Percentiles rank a stretch among this genome's conserved stretches.
Conservation (phyloP, 2,329 filamentous ascomycete genomes). For the Ceratocystis harringtonii region DNA sequence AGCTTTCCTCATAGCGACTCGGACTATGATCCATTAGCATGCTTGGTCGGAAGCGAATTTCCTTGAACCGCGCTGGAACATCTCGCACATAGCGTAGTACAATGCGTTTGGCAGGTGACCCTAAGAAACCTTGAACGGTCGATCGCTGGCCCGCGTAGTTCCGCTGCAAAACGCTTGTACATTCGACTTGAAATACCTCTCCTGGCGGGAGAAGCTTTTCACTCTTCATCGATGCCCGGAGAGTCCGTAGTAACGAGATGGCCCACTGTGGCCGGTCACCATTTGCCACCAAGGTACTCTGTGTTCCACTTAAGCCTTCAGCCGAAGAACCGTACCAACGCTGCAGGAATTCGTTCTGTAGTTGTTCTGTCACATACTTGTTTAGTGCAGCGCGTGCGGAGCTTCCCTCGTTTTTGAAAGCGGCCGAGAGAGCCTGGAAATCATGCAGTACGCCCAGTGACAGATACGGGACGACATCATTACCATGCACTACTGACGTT, state of each 20-base stretch:
- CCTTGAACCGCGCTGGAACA: slow-evolving; percentile 54
- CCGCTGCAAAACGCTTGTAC: slow-evolving; percentile 48
- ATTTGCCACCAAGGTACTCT: slow-evolving; percentile 37
- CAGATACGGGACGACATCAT: slow-evolving; percentile 58
- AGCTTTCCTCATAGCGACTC: slow-evolving; percentile 53
- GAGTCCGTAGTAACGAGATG: slow-evolving; percentile 47
- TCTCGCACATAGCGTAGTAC: slow-evolving; percentile 57
- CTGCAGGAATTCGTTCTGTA: slow-evolving; percentile 46
- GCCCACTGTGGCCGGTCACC: slow-evolving; percentile 40
- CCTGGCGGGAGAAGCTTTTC: slow-evolving; percentile 59
- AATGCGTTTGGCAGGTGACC: slow-evolving; percentile 50
- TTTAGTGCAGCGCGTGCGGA: slow-evolving; percentile 53
- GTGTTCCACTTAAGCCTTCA: slow-evolving; percentile 19
- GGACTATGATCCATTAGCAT: slow-evolving; percentile 68
- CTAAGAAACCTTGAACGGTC: slow-evolving; percentile 36
- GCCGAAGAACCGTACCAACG: slow-evolving; percentile 41
- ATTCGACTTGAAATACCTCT: slow-evolving; percentile 61
- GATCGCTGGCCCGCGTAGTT: slow-evolving; percentile 26
- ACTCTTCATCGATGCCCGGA: slow-evolving; percentile 53
- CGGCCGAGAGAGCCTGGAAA: slow-evolving; percentile 54
- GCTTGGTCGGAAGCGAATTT: slow-evolving; percentile 54
- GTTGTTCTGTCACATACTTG: slow-evolving; percentile 48
- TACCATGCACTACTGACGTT: slow-evolving; percentile 57
- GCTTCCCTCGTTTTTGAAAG: slow-evolving; percentile 57
- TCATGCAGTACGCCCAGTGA: slow-evolving; percentile 62